Percentiles rank a stretch among this genome's conserved stretches.
These are phyloP conservation scores for Cercospora zeae-maydis DNA, from an alignment of 2,329 filamentous ascomycete species.

Conservation along the genomic window DNA sequence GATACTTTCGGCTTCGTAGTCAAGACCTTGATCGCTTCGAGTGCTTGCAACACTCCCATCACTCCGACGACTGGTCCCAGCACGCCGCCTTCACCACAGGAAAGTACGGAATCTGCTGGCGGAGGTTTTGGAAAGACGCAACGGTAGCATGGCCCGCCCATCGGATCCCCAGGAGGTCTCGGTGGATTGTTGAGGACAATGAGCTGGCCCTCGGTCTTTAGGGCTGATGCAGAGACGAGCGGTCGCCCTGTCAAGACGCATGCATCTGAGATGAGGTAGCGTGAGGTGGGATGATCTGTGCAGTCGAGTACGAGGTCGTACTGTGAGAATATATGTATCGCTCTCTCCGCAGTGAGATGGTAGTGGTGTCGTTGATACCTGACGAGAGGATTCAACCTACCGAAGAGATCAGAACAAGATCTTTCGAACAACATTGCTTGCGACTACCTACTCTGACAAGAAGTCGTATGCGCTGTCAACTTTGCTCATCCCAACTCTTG, in stretches of 20 bases:
- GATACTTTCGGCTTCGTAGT: constrained; percentile 48
- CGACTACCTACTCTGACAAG: constrained; percentile 42
- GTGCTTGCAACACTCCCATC: constrained; percentile 89
- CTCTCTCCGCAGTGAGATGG: constrained; percentile 67
- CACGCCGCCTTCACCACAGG: constrained; percentile 90
- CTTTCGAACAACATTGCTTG: not conserved
- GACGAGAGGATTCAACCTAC: constrained; percentile 64
- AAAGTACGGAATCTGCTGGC: constrained; percentile 74
- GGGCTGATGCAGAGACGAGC: constrained; percentile 82
- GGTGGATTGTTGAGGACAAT: constrained; percentile 83
- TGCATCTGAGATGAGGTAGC: constrained; percentile 88
- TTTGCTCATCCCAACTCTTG: constrained; percentile 70
- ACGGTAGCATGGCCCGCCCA: constrained; percentile 82
- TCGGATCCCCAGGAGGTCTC: constrained; percentile 52
- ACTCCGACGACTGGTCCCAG: constrained; percentile 86
- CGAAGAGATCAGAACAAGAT: constrained; percentile 14
- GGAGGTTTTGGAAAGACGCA: constrained; percentile 89
- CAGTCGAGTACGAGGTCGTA: constrained; percentile 92
- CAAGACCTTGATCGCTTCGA: constrained; percentile 81
- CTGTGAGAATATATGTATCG: constrained; percentile 59
- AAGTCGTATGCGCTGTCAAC: constrained; percentile 64
- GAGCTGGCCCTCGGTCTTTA: constrained; percentile 85
- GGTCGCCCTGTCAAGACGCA: constrained; percentile 76
- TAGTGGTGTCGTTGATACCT: constrained; percentile 60
- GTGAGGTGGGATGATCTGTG: constrained; percentile 86